Percentiles rank a stretch among this genome's conserved stretches.
phyloP scores from a whole-genome alignment of 1,284 basidiomycete genomes.

The Fomitopsis pinicola region DNA sequence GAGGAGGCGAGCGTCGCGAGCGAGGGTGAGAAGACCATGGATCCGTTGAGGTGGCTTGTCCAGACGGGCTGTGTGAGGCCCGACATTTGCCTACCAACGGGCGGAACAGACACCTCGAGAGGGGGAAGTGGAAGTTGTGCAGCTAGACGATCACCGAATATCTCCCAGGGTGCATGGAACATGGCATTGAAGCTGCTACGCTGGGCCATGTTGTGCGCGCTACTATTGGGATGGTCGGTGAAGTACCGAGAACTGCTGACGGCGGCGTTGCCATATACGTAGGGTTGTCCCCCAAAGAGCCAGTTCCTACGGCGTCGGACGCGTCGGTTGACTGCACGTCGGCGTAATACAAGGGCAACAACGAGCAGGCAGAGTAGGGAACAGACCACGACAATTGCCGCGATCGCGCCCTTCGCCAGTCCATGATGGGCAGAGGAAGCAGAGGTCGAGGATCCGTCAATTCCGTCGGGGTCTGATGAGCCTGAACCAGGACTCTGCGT shows the following conservation, averaged over 20 bases:
- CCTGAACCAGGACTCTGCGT: background rate
- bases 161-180: conserved; percentile 5
- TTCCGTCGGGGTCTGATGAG: background rate
- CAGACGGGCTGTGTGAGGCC: conserved; percentile 14
- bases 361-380: conserved; percentile 10
- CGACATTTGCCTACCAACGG: background rate
- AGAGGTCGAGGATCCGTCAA: background rate
- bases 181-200: conserved; percentile 40
- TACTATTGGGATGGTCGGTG: conserved; percentile 10
- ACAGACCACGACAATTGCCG: conserved; percentile 12
- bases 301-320: conserved; percentile 20
- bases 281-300: conserved; percentile 14
- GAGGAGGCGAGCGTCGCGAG: conserved; percentile 11
- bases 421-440: conserved; percentile 2
- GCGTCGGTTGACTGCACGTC: conserved; percentile 16
- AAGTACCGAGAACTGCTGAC: conserved; percentile 19
- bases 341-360: conserved; percentile 14
- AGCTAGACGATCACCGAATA: conserved; percentile 4
- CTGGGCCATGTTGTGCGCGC: conserved; percentile 16
- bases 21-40: conserved; percentile 10
- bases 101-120: conserved; percentile 8
- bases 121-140: conserved; percentile 5
- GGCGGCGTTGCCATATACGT: conserved; percentile 6
- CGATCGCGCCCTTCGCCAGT: conserved; percentile 12
- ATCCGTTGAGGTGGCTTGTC: conserved; percentile 16